Evolutionary conservation across 495 filamentous ascomycete genomes (phyloP).

Genomic region (Chaetomium cochliodes): DNA sequence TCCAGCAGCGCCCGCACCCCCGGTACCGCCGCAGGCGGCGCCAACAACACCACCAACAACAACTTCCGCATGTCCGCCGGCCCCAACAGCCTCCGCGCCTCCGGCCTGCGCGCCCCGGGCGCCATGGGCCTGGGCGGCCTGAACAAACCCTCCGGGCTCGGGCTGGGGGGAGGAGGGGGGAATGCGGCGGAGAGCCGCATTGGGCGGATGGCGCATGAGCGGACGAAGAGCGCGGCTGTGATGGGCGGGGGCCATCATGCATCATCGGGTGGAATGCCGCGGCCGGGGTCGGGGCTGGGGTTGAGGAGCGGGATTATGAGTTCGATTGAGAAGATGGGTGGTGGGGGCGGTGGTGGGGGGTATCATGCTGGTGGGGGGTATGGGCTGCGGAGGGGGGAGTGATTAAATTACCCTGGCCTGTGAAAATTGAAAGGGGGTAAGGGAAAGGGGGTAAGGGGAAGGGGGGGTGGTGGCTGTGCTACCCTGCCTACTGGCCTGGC

Average conservation of each 20-base stretch:
- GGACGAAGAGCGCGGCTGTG: conserved; percentile 41
- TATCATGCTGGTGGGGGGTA: conserved; percentile 35
- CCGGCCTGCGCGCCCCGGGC: conserved; percentile 47
- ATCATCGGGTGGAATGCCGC: conserved; percentile 38
- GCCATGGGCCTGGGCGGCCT: conserved; percentile 8
- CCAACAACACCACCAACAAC: conserved; percentile 6
- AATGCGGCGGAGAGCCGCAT: conserved; percentile 47
- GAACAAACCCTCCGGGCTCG: conserved; percentile 7
- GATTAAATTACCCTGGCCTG: too few relatives aligned
- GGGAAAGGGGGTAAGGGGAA: too few relatives aligned
- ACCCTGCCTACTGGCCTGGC: too few relatives aligned
- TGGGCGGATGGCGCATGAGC: conserved; percentile 42
- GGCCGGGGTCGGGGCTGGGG: conserved; percentile 43
- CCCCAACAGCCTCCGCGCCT: conserved; percentile 31
- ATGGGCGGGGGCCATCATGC: not conserved
- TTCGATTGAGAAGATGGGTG: conserved; percentile 69
- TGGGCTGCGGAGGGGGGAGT: conserved; percentile 15
- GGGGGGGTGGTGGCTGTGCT: too few relatives aligned
- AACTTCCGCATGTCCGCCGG: conserved; percentile 21
- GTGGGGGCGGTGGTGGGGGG: conserved; percentile 39
- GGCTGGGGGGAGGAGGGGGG: too few relatives aligned
- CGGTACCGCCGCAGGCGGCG: not conserved
- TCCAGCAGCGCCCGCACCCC: not conserved
- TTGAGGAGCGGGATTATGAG: conserved; percentile 62
- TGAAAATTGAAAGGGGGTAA: too few relatives aligned